These are phyloP conservation scores for Striga hermonthica DNA, from an alignment of 305 asterid genomes.

Conservation along the genomic window DNA sequence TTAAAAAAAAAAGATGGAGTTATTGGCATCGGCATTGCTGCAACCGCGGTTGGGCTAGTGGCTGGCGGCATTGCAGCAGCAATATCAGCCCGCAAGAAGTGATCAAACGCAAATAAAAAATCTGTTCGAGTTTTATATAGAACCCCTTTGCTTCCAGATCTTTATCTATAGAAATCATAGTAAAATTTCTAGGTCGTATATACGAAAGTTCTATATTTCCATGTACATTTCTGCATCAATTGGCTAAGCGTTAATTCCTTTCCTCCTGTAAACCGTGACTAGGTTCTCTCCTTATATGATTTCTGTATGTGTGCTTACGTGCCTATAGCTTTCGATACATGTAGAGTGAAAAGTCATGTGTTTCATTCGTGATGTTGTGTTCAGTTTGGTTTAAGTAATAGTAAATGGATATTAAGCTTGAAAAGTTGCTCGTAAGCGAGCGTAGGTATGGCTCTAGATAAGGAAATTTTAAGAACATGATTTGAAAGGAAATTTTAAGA, in stretches of 20 bases:
- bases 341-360: too few relatives aligned
- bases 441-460: too few relatives aligned
- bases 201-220: neutral
- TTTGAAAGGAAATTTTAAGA: too few relatives aligned
- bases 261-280: neutral
- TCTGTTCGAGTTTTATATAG: constrained; percentile 2
- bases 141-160: neutral
- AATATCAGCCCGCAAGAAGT: constrained; percentile 42
- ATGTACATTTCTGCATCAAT: constrained; percentile 4
- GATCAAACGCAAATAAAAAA: constrained; percentile 11
- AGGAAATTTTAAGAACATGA: too few relatives aligned
- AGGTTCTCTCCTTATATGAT: too few relatives aligned
- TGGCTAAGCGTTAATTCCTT: neutral
- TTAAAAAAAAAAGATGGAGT: constrained; percentile 36
- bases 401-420: too few relatives aligned
- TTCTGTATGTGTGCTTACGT: too few relatives aligned
- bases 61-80: constrained; percentile 52
- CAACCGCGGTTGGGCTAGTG: constrained; percentile 50
- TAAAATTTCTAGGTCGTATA: constrained; percentile 20
- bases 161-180: constrained; percentile 7
- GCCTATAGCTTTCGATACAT: too few relatives aligned
- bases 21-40: constrained; percentile 52
- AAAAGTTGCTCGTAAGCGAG: too few relatives aligned
- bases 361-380: too few relatives aligned
- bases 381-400: too few relatives aligned